Evolutionary conservation across 176 grass and related monocot species (phyloP).

Genomic region (Paspalum vaginatum): DNA sequence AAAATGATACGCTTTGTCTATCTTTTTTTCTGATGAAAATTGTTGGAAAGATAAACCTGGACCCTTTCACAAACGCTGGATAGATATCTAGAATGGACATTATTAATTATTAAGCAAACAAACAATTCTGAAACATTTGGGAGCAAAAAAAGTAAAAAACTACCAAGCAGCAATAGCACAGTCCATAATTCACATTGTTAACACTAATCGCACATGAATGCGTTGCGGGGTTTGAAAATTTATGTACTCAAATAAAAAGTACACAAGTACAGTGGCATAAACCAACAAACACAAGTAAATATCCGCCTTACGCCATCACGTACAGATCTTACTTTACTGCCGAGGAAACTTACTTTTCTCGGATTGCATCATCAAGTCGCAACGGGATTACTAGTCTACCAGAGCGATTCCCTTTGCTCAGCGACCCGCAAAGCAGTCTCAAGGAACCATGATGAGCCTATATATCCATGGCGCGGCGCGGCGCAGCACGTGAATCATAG

Average conservation of each 20-base stretch:
- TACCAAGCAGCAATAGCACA: not conserved
- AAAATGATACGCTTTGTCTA: not conserved
- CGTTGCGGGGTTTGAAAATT: not conserved
- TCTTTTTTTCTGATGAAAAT: not conserved
- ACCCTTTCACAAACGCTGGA: slow-evolving; percentile 1
- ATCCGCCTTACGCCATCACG: not conserved
- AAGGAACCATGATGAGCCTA: not conserved
- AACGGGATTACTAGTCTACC: not conserved
- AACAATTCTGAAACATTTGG: not conserved
- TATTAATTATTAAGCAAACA: not conserved
- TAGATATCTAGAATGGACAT: not conserved
- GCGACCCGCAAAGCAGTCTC: too few relatives aligned
- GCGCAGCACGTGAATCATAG: not conserved
- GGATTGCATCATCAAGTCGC: not conserved
- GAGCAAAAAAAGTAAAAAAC: not conserved
- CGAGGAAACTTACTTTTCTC: not conserved
- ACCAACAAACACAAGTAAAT: not conserved
- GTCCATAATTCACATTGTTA: not conserved
- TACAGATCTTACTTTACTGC: not conserved
- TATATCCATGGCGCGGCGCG: slow-evolving; percentile 16
- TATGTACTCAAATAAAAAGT: too few relatives aligned
- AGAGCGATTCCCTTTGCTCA: not conserved
- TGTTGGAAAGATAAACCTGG: not conserved
- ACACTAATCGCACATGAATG: not conserved
- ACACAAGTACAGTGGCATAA: not conserved